Evolutionary conservation across 768 basidiomycete genomes (phyloP), one percentile per base, ranked within the genome.

Genomic region (Paxillus rubicundulus): DNA sequence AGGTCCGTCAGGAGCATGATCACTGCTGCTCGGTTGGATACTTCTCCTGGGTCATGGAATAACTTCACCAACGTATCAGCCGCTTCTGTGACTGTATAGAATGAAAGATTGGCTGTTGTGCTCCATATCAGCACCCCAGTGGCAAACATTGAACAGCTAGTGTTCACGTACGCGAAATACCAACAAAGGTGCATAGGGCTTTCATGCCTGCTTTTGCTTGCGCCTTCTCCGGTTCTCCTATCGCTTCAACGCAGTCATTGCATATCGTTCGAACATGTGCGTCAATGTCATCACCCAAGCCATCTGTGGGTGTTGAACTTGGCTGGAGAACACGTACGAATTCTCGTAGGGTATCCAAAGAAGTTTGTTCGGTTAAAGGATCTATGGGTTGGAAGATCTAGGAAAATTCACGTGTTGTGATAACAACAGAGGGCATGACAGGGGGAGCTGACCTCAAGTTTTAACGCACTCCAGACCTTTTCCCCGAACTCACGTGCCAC

Each of bases 371-470:
- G 7, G 89, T 90, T 30, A 79, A 70, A 6, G 72, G 47, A 64
- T 98, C 95, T 2, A 85, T 87, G 1, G 96, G 91, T 76, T 98
- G 93, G 69, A 98, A 90, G 33, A 98, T 89, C 93, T 98, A 57
- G 17, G 38, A 40, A 40, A 6, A 50, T 34, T 55, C 12, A 9
- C 20, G 49, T 24, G 21, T 53, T 21, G 49, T 14, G n/a, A 38
- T 42, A 6, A 49, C 30, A 13, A 12, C 30, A 17, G 47, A 45
- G 9, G 18, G 16, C 44, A 13, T 21, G 2, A 37, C 10, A 21
- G 53, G 43, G 17, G 38, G 47, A 28, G 20, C 41, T 49, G 52
- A 89, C 95, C 80, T 98, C 97, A 21, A 98, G 77, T 65, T 92
- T 96, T 32, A 98, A 68, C 0, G 86, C 78, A 67, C 87, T 94